Evolutionary conservation across 208 protist species (phyloP).

Genomic region (Porcisia deanei): DNA sequence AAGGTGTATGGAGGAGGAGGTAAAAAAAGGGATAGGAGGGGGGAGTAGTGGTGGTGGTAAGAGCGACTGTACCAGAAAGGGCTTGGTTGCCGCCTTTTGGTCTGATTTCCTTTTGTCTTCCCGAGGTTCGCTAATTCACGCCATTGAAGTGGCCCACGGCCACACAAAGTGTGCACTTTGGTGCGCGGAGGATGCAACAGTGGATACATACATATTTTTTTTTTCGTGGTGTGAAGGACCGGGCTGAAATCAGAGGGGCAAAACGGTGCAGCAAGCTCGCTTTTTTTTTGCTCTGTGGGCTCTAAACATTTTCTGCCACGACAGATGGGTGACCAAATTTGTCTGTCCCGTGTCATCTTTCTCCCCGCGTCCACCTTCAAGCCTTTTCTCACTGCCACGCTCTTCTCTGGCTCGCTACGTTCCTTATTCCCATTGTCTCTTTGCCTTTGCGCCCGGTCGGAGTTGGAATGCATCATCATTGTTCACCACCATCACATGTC

Average conservation of each 20-base stretch:
- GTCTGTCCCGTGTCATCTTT: not conserved
- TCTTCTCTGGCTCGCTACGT: not conserved
- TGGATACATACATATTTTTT: no score
- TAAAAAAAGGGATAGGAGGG: no score
- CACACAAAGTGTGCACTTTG: not conserved
- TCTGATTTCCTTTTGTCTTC: not conserved
- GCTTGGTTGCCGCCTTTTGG: not conserved
- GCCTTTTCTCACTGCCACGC: not conserved
- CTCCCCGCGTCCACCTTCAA: not conserved
- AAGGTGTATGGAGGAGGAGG: no score
- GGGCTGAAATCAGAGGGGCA: not conserved
- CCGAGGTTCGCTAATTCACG: not conserved
- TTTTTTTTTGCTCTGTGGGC: not conserved
- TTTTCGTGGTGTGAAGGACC: not conserved
- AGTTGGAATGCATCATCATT: not conserved
- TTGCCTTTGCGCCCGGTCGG: no score
- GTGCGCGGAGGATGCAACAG: not conserved
- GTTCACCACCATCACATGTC: not conserved
- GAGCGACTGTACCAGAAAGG: not conserved
- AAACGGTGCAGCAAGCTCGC: not conserved
- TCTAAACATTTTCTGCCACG: not conserved
- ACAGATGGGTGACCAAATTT: not conserved
- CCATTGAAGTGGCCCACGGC: not conserved
- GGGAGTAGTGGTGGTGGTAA: no score
- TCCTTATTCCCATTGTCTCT: not conserved